A percentile compares a stretch with the other conserved stretches of the same genome.
Evolutionary conservation across 352 stramenopile genomes (phyloP).

Genomic region (Sclerospora graminicola): DNA sequence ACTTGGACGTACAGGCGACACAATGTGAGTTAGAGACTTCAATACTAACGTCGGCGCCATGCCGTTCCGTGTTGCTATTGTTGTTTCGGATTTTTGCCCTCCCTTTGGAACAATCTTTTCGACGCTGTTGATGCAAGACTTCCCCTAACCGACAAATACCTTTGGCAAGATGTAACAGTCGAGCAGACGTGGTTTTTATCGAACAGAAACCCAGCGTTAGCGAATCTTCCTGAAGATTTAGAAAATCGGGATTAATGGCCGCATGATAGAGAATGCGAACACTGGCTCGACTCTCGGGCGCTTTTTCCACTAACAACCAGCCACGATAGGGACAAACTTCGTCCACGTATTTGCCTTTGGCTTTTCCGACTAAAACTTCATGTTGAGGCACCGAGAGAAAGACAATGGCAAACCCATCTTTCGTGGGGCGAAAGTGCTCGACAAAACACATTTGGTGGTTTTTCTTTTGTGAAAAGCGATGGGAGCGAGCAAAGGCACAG

Average conservation of each 20-base stretch:
- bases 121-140: slow-evolving; percentile 15
- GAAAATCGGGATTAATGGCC: slow-evolving; percentile 7
- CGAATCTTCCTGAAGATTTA: too few species aligned
- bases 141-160: slow-evolving; percentile 23
- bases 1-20: slow-evolving; percentile 25
- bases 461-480: slow-evolving; percentile 21
- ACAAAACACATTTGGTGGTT: slow-evolving; percentile 32
- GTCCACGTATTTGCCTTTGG: slow-evolving; percentile 17
- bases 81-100: slow-evolving; percentile 4
- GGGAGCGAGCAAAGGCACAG: slow-evolving; percentile 19
- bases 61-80: too few species aligned
- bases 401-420: slow-evolving; percentile 21
- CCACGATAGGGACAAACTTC: slow-evolving; percentile 17
- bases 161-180: slow-evolving; percentile 18
- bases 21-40: too few species aligned
- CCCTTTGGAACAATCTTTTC: slow-evolving; percentile 3
- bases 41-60: too few species aligned
- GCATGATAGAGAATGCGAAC: slow-evolving; percentile 23
- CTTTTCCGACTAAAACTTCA: slow-evolving; percentile 27
- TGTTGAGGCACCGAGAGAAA: slow-evolving; percentile 17
- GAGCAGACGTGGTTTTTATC: slow-evolving; percentile 14
- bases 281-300: slow-evolving; percentile 15
- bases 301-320: slow-evolving; percentile 22
- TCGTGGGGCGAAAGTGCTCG: slow-evolving; percentile 25
- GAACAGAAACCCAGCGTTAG: slow-evolving; percentile 12